Evolutionary conservation across 108 stramenopile species (phyloP).

Genomic region (Mediolabrus comicus): DNA sequence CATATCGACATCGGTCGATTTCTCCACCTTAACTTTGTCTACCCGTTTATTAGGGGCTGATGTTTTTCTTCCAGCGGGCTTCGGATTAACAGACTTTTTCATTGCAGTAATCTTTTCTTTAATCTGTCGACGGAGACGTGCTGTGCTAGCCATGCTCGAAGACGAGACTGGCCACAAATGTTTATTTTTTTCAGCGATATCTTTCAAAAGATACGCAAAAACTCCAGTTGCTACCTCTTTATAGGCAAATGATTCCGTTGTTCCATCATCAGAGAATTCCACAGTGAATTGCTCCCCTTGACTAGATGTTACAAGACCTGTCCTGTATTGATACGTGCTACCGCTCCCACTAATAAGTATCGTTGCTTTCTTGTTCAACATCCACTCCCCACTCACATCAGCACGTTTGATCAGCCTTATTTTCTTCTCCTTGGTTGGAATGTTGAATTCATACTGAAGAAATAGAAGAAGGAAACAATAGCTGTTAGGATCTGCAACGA

Average conservation of each 20-base stretch:
- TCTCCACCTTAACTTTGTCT: not conserved
- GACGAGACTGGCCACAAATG: conserved; percentile 12
- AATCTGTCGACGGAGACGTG: conserved; percentile 12
- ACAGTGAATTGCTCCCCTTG: not conserved
- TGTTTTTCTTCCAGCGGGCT: not conserved
- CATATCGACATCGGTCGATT: not conserved
- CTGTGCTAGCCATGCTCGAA: conserved; percentile 6
- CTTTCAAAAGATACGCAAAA: conserved; percentile 3
- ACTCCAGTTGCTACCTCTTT: conserved; percentile 10
- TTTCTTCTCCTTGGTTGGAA: conserved; percentile 40
- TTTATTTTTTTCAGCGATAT: conserved; percentile 1
- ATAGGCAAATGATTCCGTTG: conserved; percentile 5
- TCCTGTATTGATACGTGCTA: not conserved
- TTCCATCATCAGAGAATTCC: conserved; percentile 22
- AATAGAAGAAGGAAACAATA: not conserved
- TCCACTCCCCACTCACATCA: conserved; percentile 24
- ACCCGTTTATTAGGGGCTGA: not conserved
- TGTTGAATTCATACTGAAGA: conserved; percentile 33
- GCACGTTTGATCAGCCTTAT: conserved; percentile 28
- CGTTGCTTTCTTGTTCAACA: conserved; percentile 8
- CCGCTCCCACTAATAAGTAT: not conserved
- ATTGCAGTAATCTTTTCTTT: conserved; percentile 7
- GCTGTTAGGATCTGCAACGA: not conserved
- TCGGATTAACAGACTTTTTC: not conserved
- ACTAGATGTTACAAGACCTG: conserved; percentile 10